Percentiles rank a stretch among this genome's conserved stretches.
These are phyloP conservation scores for Priceomyces castillae DNA, from an alignment of 805 yeast species.

Conservation along the genomic window DNA sequence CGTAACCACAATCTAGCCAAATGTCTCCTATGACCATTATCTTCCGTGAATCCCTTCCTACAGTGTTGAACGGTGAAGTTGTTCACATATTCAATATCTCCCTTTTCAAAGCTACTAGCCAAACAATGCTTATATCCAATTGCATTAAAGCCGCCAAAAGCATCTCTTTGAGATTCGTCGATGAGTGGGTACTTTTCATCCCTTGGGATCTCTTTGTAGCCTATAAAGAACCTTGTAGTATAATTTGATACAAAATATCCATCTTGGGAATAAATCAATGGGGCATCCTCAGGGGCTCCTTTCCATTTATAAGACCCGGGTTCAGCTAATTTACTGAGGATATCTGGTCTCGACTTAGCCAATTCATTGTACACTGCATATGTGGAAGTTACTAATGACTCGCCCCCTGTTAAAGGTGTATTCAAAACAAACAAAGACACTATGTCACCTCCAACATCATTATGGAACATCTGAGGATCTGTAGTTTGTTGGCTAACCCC, in stretches of 20 bases:
- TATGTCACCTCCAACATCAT: conserved; percentile 11
- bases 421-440: conserved; percentile 11
- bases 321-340: conserved; percentile 7
- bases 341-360: conserved; percentile 10
- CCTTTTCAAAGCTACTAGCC: conserved; percentile 7
- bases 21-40: conserved; percentile 10
- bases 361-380: conserved; percentile 10
- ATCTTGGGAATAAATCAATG: conserved; percentile 7
- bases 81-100: conserved; percentile 12
- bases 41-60: conserved; percentile 10
- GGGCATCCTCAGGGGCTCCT: conserved; percentile 8
- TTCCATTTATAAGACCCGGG: conserved; percentile 5
- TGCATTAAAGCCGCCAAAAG: conserved; percentile 11
- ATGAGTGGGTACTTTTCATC: conserved; percentile 10
- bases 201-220: conserved; percentile 10
- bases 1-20: conserved; percentile 12
- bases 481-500: conserved; percentile 13
- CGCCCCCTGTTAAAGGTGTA: conserved; percentile 10
- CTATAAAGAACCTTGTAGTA: conserved; percentile 10
- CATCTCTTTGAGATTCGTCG: conserved; percentile 8
- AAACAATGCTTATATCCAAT: conserved; percentile 8
- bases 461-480: conserved; percentile 12
- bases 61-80: conserved; percentile 10
- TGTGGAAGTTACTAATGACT: conserved; percentile 9
- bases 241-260: conserved; percentile 5